Evolutionary conservation across 768 basidiomycete genomes (phyloP).

Genomic region (Paxillus ammoniavirescens): DNA sequence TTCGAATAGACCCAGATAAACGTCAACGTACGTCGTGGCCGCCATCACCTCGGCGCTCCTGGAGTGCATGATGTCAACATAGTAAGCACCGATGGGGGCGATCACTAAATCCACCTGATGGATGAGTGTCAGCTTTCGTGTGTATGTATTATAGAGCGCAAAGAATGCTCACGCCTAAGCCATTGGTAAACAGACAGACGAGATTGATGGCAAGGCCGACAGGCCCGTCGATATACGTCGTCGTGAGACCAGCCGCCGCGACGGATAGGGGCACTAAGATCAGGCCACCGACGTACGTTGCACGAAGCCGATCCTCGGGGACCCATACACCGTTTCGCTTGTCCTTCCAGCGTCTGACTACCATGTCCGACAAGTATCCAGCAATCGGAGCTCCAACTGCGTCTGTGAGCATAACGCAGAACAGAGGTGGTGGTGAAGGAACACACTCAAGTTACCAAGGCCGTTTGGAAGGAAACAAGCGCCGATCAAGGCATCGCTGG

Average conservation of each 20-base stretch:
- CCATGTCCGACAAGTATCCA: conserved; percentile 56
- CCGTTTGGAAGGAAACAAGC: conserved; percentile 25
- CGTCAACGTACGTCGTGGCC: conserved; percentile 45
- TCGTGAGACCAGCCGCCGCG: conserved; percentile 47
- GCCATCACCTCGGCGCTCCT: conserved; percentile 66
- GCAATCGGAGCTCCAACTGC: conserved; percentile 60
- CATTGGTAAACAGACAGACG: conserved; percentile 59
- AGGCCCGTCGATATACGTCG: conserved; percentile 46
- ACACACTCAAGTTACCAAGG: conserved; percentile 24
- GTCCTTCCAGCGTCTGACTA: conserved; percentile 47
- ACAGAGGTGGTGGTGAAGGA: background rate
- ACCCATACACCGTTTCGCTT: conserved; percentile 56
- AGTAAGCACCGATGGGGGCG: conserved; percentile 54
- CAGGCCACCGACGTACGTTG: conserved; percentile 43
- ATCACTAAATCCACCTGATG: conserved; percentile 55
- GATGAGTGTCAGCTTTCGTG: background rate
- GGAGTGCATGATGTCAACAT: conserved; percentile 57
- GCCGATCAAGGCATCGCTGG: conserved; percentile 21
- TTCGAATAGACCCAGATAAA: background rate
- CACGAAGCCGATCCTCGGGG: conserved; percentile 68
- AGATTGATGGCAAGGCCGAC: conserved; percentile 51
- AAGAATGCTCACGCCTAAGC: conserved; percentile 51
- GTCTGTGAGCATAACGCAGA: background rate
- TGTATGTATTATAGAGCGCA: background rate
- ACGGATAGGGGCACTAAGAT: conserved; percentile 55